These are phyloP conservation scores for Meira miltonrushii DNA, from an alignment of 1,284 basidiomycete species.

Conservation along the genomic window DNA sequence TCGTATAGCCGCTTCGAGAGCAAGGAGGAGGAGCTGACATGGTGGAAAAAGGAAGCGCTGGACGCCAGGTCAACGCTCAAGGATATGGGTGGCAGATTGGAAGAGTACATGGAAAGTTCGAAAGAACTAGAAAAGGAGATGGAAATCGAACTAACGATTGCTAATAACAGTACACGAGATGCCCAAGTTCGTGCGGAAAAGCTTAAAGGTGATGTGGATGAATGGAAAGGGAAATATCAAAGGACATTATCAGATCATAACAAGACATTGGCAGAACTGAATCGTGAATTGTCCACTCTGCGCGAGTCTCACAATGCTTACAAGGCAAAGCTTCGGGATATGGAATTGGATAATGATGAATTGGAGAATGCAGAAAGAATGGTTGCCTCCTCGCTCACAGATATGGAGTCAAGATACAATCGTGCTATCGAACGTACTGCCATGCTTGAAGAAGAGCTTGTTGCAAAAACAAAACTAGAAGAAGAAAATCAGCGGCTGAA, in stretches of 20 bases:
- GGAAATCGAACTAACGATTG: constrained; percentile 41
- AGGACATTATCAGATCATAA: constrained; percentile 43
- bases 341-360: constrained; percentile 51
- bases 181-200: constrained; percentile 36
- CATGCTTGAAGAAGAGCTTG: constrained; percentile 88
- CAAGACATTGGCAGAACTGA: constrained; percentile 32
- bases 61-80: constrained; percentile 41
- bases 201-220: constrained; percentile 37
- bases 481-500: constrained; percentile 86
- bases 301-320: constrained; percentile 44
- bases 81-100: constrained; percentile 38
- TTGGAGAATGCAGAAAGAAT: constrained; percentile 58
- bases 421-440: constrained; percentile 92
- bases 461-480: constrained; percentile 81
- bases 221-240: constrained; percentile 50
- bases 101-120: constrained; percentile 46
- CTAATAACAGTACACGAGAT: constrained; percentile 28
- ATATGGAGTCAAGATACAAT: constrained; percentile 85
- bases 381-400: constrained; percentile 80
- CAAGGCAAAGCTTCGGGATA: constrained; percentile 46
- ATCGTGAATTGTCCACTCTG: constrained; percentile 35
- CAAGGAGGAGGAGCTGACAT: constrained; percentile 38
- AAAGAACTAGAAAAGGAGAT: constrained; percentile 50
- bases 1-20: constrained; percentile 26
- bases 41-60: constrained; percentile 41